A percentile compares a stretch with the other conserved stretches of the same genome.
Conservation (phyloP, 2,329 filamentous ascomycete species). For the Ophiosphaerella narmari region DNA sequence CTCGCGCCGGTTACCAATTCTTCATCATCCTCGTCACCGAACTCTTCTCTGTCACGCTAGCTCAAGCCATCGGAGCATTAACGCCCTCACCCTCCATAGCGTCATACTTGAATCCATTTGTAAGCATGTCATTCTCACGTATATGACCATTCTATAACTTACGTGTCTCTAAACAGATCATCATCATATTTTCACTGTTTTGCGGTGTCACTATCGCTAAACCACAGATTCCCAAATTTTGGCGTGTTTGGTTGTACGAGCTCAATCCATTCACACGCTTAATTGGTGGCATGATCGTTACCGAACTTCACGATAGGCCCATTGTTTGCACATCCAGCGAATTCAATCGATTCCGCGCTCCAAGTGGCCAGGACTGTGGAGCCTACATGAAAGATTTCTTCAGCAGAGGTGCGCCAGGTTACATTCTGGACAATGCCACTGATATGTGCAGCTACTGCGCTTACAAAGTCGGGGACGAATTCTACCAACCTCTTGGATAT, state of each 20-base stretch:
- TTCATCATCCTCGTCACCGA: conserved; percentile 83
- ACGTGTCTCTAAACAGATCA: conserved; percentile 64
- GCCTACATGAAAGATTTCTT: conserved; percentile 79
- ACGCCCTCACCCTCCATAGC: conserved; percentile 81
- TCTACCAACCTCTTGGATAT: conserved; percentile 71
- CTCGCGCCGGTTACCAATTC: conserved; percentile 83
- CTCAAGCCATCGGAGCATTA: conserved; percentile 72
- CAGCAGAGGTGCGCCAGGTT: conserved; percentile 68
- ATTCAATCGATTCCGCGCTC: conserved; percentile 70
- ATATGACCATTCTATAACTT: neutral
- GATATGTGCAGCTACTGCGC: conserved; percentile 79
- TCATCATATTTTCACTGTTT: conserved; percentile 82
- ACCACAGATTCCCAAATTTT: conserved; percentile 77
- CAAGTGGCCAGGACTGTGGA: conserved; percentile 69
- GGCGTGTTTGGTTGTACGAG: conserved; percentile 80
- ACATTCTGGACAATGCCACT: conserved; percentile 69
- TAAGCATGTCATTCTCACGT: conserved; percentile 2
- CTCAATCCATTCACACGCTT: conserved; percentile 83
- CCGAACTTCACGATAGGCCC: conserved; percentile 68
- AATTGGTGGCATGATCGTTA: conserved; percentile 78
- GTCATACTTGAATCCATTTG: conserved; percentile 72
- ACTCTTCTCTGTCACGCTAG: conserved; percentile 80
- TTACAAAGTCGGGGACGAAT: conserved; percentile 78
- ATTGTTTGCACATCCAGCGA: conserved; percentile 68
- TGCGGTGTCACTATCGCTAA: conserved; percentile 84